phyloP scores from a whole-genome alignment of 208 protist species.

The Leishmania aethiopica region DNA sequence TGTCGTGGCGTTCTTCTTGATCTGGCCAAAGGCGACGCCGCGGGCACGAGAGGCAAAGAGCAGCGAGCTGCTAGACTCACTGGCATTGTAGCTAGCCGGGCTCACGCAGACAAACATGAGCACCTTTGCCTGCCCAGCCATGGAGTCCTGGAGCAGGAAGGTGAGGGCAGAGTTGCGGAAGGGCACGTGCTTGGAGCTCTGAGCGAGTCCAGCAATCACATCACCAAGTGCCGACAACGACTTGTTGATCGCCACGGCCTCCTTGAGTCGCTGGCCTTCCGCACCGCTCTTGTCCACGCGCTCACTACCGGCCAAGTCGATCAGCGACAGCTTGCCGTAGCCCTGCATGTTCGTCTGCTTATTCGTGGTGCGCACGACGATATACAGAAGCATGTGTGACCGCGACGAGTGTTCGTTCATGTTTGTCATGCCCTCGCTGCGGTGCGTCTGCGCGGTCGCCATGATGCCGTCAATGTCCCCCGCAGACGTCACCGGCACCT shows the following conservation, averaged over 20 bases:
- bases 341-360: constrained; percentile 88
- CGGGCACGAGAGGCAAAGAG: constrained; percentile 91
- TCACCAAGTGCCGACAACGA: constrained; percentile 90
- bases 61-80: constrained; percentile 88
- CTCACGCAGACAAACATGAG: constrained; percentile 96
- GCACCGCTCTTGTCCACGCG: constrained; percentile 89
- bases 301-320: constrained; percentile 94
- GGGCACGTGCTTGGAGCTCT: constrained; percentile 88
- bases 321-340: constrained; percentile 93
- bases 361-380: constrained; percentile 89
- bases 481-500: constrained; percentile 67
- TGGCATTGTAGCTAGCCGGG: constrained; percentile 93
- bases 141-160: constrained; percentile 92
- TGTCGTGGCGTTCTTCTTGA: constrained; percentile 84
- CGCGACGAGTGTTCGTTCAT: constrained; percentile 95
- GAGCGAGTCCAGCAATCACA: constrained; percentile 86
- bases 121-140: constrained; percentile 94
- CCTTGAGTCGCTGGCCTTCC: constrained; percentile 86
- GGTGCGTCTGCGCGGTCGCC: constrained; percentile 66
- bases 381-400: constrained; percentile 95
- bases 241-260: constrained; percentile 94
- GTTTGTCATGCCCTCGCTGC: constrained; percentile 88
- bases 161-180: constrained; percentile 94
- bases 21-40: constrained; percentile 84
- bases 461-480: constrained; percentile 86